Percentiles rank a stretch among this genome's conserved stretches.
Evolutionary conservation across 768 basidiomycete species (phyloP).

Genomic region (Mycena polygramma): DNA sequence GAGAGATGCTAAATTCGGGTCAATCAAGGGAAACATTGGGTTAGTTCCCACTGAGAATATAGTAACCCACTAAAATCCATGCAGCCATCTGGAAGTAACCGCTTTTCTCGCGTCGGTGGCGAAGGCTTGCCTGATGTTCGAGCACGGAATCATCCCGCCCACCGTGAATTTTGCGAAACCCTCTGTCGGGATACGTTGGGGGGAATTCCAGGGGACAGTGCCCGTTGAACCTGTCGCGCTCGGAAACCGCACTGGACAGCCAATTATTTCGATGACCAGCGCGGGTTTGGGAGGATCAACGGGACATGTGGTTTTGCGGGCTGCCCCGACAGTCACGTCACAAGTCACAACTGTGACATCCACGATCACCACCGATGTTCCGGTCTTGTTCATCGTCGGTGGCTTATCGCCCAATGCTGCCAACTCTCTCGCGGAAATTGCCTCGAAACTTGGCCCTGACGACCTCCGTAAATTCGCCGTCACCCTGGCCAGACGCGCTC

Average conservation of each 20-base stretch:
- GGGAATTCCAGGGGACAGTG: background rate
- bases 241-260: constrained; percentile 5
- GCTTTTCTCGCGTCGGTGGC: constrained; percentile 24
- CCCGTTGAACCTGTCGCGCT: constrained; percentile 7
- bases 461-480: constrained; percentile 11
- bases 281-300: constrained; percentile 5
- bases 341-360: no score
- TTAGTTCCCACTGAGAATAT: background rate
- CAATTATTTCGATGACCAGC: constrained; percentile 12
- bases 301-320: constrained; percentile 21
- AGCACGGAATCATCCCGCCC: constrained; percentile 45
- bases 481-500: constrained; percentile 29
- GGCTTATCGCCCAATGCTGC: background rate
- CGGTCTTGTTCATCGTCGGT: constrained; percentile 5
- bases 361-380: background rate
- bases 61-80: background rate
- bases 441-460: background rate
- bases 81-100: constrained; percentile 17
- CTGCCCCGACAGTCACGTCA: background rate
- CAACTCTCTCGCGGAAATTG: background rate
- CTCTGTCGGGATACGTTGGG: constrained; percentile 32
- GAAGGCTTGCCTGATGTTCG: constrained; percentile 49
- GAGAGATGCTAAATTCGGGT: background rate
- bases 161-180: constrained; percentile 43
- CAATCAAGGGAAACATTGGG: constrained; percentile 27